Evolutionary conservation across 163 green algal genomes (phyloP).

Genomic region (Chloroidium sp.): DNA sequence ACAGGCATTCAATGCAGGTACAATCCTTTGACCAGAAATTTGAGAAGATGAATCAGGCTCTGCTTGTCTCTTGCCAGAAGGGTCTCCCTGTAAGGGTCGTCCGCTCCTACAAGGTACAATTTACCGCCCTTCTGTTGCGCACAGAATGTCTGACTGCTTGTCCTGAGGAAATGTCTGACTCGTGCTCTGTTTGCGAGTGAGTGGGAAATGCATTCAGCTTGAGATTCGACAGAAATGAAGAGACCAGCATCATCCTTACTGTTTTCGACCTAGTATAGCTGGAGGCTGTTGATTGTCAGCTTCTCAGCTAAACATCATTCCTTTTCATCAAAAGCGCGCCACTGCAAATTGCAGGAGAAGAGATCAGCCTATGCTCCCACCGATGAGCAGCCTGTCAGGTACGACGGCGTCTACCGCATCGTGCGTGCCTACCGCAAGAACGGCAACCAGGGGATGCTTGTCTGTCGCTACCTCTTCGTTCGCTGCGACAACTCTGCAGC

Average conservation of each 20-base stretch:
- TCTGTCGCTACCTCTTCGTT: slow-evolving; percentile 89
- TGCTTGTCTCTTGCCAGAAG: slow-evolving; percentile 72
- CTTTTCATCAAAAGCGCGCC: background rate
- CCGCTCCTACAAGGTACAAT: slow-evolving; percentile 62
- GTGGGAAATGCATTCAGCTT: too few species aligned
- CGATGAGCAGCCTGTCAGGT: slow-evolving; percentile 67
- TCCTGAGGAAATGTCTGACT: too few species aligned
- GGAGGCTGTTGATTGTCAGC: too few species aligned
- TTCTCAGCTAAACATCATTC: background rate
- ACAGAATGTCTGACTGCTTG: too few species aligned
- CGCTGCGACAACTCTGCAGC: slow-evolving; percentile 88
- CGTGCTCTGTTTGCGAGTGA: too few species aligned
- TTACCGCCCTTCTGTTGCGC: background rate
- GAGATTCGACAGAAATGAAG: too few species aligned
- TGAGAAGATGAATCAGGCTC: slow-evolving; percentile 80
- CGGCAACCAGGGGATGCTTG: slow-evolving; percentile 56
- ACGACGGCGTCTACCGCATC: slow-evolving; percentile 96
- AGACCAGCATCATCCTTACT: too few species aligned
- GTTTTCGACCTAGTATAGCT: too few species aligned
- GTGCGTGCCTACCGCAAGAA: slow-evolving; percentile 75
- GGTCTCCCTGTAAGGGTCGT: slow-evolving; percentile 89
- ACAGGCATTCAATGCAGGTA: slow-evolving; percentile 28
- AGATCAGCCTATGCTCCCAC: slow-evolving; percentile 80
- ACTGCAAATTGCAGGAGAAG: slow-evolving; percentile 69
- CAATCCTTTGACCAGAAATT: slow-evolving; percentile 88